phyloP scores from a whole-genome alignment of 257 asterid species.

The Buddleja alternifolia region DNA sequence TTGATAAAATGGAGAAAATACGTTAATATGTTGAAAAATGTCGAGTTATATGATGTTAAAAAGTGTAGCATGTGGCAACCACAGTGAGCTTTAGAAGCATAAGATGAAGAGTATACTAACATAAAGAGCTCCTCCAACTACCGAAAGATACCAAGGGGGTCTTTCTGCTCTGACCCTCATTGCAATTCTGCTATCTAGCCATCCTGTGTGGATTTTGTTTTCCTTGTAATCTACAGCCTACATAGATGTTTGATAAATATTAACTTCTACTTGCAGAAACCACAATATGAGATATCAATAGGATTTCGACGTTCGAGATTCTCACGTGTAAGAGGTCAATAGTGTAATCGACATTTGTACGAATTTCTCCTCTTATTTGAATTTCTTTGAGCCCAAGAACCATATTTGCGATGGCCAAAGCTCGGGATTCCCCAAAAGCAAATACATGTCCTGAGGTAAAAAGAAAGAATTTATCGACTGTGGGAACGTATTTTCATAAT shows the following conservation, averaged over 20 bases:
- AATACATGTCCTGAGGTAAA: constrained; percentile 84
- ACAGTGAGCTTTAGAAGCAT: constrained; percentile 25
- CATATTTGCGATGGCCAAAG: constrained; percentile 97
- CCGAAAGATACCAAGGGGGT: constrained; percentile 99
- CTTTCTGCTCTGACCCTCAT: constrained; percentile 99
- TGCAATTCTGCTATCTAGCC: constrained; percentile 99
- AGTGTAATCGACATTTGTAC: constrained; percentile 96
- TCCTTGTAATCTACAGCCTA: constrained; percentile 96
- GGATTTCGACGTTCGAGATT: constrained; percentile 26
- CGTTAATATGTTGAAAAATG: constrained; percentile 20
- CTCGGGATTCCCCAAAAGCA: constrained; percentile 99
- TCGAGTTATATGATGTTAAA: not conserved
- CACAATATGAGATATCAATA: constrained; percentile 17
- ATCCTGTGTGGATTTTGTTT: constrained; percentile 97
- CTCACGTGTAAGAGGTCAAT: constrained; percentile 97
- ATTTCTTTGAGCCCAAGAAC: constrained; percentile 99
- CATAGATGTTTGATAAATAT: constrained; percentile 28
- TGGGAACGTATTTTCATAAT: constrained; percentile 13
- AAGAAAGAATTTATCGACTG: constrained; percentile 16
- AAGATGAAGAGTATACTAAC: constrained; percentile 50
- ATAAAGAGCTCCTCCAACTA: constrained; percentile 98
- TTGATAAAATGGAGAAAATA: constrained; percentile 33
- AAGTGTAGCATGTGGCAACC: not conserved
- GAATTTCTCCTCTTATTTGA: constrained; percentile 99
- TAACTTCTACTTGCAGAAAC: constrained; percentile 7